Percentiles rank a stretch among this genome's conserved stretches.
phyloP scores from a whole-genome alignment of 306 rosid species.

The Bauhinia variegata region DNA sequence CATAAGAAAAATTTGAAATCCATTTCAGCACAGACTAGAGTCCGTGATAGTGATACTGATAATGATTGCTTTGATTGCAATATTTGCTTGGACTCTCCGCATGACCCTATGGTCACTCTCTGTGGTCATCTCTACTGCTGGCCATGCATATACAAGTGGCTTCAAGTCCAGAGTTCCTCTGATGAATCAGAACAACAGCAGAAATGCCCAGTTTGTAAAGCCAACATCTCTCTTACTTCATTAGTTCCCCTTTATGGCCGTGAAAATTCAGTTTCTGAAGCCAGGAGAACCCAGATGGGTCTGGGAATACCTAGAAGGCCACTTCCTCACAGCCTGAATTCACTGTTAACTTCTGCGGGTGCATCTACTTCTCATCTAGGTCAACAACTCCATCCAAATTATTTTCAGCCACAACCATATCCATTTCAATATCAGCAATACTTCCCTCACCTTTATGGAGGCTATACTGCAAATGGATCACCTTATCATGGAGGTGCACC shows the following conservation, averaged over 20 bases:
- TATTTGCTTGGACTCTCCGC: constrained; percentile 83
- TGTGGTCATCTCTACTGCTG: constrained; percentile 97
- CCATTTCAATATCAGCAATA: constrained; percentile 59
- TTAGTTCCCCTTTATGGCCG: constrained; percentile 93
- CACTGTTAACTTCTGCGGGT: constrained; percentile 37
- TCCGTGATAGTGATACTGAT: constrained; percentile 46
- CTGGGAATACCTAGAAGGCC: constrained; percentile 70
- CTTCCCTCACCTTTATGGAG: constrained; percentile 56
- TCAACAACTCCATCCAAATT: constrained; percentile 54
- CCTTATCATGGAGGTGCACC: constrained; percentile 61
- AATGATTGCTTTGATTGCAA: constrained; percentile 81
- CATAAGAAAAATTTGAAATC: constrained; percentile 58
- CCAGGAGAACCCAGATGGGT: constrained; percentile 56
- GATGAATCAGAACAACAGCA: constrained; percentile 49
- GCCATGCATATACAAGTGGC: constrained; percentile 94
- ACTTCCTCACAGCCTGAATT: constrained; percentile 49
- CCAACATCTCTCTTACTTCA: constrained; percentile 62
- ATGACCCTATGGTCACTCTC: constrained; percentile 85
- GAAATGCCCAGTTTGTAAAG: constrained; percentile 86
- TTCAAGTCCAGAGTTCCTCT: constrained; percentile 55
- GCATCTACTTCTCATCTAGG: constrained; percentile 41
- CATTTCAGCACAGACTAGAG: constrained; percentile 36
- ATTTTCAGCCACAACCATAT: constrained; percentile 50
- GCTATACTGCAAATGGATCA: constrained; percentile 48
- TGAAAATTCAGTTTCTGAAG: constrained; percentile 56